These are phyloP conservation scores for Avena eriantha DNA, from an alignment of 176 grass and related monocot genomes.

Conservation along the genomic window DNA sequence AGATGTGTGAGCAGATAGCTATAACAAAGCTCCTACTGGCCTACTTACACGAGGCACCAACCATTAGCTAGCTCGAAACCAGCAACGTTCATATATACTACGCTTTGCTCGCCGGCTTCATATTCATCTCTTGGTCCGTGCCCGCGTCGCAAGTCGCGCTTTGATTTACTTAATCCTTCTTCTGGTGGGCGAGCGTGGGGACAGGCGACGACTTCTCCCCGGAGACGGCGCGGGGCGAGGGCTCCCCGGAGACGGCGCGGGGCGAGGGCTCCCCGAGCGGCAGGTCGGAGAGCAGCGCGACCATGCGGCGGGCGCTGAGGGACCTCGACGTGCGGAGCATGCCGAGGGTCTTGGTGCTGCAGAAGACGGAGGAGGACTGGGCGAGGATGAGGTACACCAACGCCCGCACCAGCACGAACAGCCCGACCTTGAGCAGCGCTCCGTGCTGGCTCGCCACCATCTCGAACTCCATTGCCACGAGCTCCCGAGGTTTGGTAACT, in stretches of 20 bases:
- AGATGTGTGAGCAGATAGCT: too few relatives aligned
- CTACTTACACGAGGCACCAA: too few relatives aligned
- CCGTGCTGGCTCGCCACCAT: slow-evolving; percentile 21
- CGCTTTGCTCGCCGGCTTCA: neutral
- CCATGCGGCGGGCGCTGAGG: slow-evolving; percentile 51
- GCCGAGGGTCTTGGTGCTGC: slow-evolving; percentile 42
- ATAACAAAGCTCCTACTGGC: too few relatives aligned
- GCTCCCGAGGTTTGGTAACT: neutral
- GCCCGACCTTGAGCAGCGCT: slow-evolving; percentile 55
- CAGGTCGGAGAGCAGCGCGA: slow-evolving; percentile 59
- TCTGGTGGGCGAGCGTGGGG: neutral
- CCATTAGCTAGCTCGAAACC: too few relatives aligned
- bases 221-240: slow-evolving; percentile 26
- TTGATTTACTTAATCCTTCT: slow-evolving; percentile 9
- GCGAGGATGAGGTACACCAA: slow-evolving; percentile 78
- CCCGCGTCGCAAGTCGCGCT: neutral
- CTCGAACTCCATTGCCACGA: neutral
- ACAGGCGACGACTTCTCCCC: neutral
- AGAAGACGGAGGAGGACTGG: slow-evolving; percentile 73
- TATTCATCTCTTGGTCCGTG: neutral
- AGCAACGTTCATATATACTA: too few relatives aligned
- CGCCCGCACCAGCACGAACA: slow-evolving; percentile 76
- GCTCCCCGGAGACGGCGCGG: neutral
- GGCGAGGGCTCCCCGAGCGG: slow-evolving; percentile 60
- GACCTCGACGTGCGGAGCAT: slow-evolving; percentile 27